Evolutionary conservation across 148 eudicot genomes (phyloP), one percentile per base, ranked within the genome.

Genomic region (Rhododendron mucronatum): DNA sequence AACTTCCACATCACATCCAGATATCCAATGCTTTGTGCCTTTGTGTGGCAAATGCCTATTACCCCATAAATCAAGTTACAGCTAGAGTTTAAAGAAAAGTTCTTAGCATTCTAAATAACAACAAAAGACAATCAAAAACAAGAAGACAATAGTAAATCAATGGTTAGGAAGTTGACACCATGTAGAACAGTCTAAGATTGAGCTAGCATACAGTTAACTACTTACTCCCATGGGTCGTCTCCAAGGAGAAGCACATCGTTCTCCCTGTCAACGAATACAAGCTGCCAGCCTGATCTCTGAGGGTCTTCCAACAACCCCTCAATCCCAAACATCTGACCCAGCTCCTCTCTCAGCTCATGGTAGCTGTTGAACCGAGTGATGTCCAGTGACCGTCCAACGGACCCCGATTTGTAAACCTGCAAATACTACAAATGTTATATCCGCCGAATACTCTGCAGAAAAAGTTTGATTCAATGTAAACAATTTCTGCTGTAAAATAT

Each of bases 241-340:
- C 99, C 99, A 93, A 97, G 99, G 95, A 97, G 98, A 97, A 97
- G 99, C 20, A 89, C 91, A 86, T 97, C 99, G 14, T 95, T 91
- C 99, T 97, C 98, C 96, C 98, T 95, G 96, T 97, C 99, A 48
- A 95, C 99, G 82, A 97, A 95, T 92, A 97, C 99, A 97, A 97
- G 99, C 99, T 97, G 99, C 99, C 99, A 97, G 99, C 99, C 99
- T 97, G 99, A 97, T 95, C 99, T 97, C 91, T 89, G 95, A 93
- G 99, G 99, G 95, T 94, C 94, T 93, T 94, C 96, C 39, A 97
- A 89, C 81, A 88, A 91, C 33, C 99, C 99, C 90, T 95, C 95
- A 50, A 97, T 93, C 86, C 95, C 98, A 84, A 95, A 97, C 99
- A 97, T 95, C 92, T 89, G 95, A 71, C 95, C 99, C 94, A 97